Base-by-base conservation (phyloP, 2,329 filamentous ascomycete species). In the Trichoderma aggressivum region DNA sequence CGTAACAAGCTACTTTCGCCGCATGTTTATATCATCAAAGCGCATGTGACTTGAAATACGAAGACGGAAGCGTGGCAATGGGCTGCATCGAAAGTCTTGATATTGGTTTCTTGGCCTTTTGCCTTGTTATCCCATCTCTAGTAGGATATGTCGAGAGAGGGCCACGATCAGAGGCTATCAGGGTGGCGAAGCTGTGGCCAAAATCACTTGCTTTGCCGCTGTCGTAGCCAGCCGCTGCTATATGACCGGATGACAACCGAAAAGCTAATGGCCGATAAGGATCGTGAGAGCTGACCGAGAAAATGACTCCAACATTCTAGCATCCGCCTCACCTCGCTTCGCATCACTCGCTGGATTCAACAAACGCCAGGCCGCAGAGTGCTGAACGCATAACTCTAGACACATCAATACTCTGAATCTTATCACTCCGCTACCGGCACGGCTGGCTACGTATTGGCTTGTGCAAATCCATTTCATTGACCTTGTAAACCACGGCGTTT, bases 401-500 rank as follows among this genome's bases (percentile, higher is more conserved):
- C 50, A 28, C 32, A 24, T 21, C 3, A 50, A 3, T 21, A 32
- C 2, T 3, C 14, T n/a, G n/a, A n/a, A 26, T 3, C 18, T 14
- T n/a, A 16, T 39, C 36, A 11, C 2, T 34, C 26, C 16, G 5
- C 3, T 10, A 11, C 18, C 7, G 55, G 21, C 39, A 50, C 18
- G 43, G 61, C 16, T 36, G 36, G 65, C 26, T 14, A 18, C 65
- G 16, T 21, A 34, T 24, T 50, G 28, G 18, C 18, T 36, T 28
- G 8, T 60, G 56, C 55, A 69, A 61, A 69, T 61, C 26, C 56
- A 69, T 69, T 69, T 69, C 21, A 60, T 69, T 69, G 66, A 69
- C 66, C 66, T 69, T 61, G 66, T 69, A 50, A 53, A 69, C 66
- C 66, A 53, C 56, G 66, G 66, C 66, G 26, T 69, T 69, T 61